Evolutionary conservation across 805 yeast genomes (phyloP).

Genomic region (Ogataea nakhonphanomensis): DNA sequence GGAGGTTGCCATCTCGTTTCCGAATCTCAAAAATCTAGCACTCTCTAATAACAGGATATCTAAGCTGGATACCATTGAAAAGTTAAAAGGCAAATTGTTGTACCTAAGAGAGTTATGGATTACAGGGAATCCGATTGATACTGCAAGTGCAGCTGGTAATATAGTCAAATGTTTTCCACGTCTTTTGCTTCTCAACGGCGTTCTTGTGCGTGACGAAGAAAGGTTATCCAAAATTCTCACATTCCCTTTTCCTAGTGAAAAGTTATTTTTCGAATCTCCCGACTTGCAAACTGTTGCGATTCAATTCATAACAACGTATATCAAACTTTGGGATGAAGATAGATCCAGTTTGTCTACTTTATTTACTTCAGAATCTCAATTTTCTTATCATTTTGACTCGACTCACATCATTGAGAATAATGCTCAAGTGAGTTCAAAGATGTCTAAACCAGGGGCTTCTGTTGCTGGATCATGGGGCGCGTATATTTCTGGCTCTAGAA

Average conservation of each 20-base stretch:
- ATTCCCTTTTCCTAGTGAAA: constrained; percentile 54
- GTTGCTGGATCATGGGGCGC: constrained; percentile 48
- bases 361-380: constrained; percentile 81
- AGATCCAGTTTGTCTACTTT: constrained; percentile 65
- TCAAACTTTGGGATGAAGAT: constrained; percentile 78
- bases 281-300: constrained; percentile 69
- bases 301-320: constrained; percentile 71
- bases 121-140: constrained; percentile 69
- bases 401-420: constrained; percentile 38
- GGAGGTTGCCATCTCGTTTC: constrained; percentile 70
- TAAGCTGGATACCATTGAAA: constrained; percentile 57
- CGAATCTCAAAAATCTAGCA: constrained; percentile 73
- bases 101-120: constrained; percentile 73
- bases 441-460: constrained; percentile 10
- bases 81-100: constrained; percentile 74
- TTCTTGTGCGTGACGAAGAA: constrained; percentile 68
- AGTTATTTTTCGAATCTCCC: constrained; percentile 77
- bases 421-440: not conserved
- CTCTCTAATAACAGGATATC: constrained; percentile 70
- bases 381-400: constrained; percentile 75
- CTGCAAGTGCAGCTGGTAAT: constrained; percentile 49
- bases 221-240: constrained; percentile 49
- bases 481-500: constrained; percentile 73
- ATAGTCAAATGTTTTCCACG: constrained; percentile 75
- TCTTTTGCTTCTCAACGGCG: constrained; percentile 74